Percentiles rank a stretch among this genome's conserved stretches.
Evolutionary conservation across 192 early-diverging fungal genomes (phyloP).

Genomic region (Spinellus fusiger): DNA sequence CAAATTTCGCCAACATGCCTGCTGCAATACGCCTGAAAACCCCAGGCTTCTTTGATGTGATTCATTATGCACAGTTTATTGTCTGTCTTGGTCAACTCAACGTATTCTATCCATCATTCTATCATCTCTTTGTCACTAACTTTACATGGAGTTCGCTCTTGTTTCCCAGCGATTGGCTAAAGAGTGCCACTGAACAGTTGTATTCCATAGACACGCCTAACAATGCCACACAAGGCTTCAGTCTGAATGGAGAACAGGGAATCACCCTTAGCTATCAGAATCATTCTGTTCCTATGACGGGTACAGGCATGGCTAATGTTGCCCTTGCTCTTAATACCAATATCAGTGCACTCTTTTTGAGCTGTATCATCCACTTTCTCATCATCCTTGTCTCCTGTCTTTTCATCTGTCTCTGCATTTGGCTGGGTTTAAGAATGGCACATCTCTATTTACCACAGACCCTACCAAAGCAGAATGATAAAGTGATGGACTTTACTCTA

Average conservation of each 20-base stretch:
- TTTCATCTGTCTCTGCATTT: neutral
- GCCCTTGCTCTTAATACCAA: neutral
- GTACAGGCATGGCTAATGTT: conserved; percentile 1
- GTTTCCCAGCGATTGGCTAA: neutral
- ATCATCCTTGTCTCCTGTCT: neutral
- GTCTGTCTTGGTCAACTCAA: conserved; percentile 34
- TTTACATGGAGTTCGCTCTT: conserved; percentile 32
- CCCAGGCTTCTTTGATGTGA: conserved; percentile 36
- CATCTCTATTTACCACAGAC: neutral
- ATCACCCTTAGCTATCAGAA: too few species aligned
- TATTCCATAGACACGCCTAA: neutral
- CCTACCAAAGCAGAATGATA: conserved; percentile 13
- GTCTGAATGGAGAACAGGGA: neutral
- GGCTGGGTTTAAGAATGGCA: neutral
- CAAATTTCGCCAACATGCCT: conserved; percentile 12
- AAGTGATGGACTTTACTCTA: conserved; percentile 12
- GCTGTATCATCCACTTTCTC: neutral
- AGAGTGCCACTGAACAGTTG: neutral
- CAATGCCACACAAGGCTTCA: neutral
- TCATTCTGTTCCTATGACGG: neutral
- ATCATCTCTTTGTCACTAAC: conserved; percentile 32
- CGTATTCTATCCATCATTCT: conserved; percentile 34
- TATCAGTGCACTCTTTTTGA: neutral
- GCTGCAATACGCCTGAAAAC: conserved; percentile 28
- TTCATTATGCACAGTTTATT: conserved; percentile 41